Conservation (phyloP, 192 early-diverging fungal species). For the Gryganskiella cystojenkinii region DNA sequence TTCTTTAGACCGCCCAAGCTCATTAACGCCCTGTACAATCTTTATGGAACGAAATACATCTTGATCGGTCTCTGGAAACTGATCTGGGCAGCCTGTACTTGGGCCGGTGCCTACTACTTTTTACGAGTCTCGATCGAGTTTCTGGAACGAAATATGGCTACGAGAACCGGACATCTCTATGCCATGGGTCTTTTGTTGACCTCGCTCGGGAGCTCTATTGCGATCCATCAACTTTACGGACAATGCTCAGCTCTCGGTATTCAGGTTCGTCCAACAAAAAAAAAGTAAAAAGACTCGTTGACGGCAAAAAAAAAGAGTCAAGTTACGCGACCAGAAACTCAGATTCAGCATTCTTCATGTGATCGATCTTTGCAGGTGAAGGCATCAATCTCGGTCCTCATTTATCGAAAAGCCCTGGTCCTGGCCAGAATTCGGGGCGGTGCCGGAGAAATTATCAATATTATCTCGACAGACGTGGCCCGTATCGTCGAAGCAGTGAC, state of each 20-base stretch:
- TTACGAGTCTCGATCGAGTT: constrained; percentile 54
- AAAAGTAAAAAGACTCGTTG: constrained; percentile 4
- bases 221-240: constrained; percentile 37
- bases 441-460: constrained; percentile 74
- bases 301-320: constrained; percentile 26
- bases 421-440: constrained; percentile 69
- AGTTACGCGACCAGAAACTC: too few relatives aligned
- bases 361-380: constrained; percentile 44
- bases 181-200: constrained; percentile 64
- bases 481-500: constrained; percentile 69
- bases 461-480: constrained; percentile 73
- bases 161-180: constrained; percentile 57
- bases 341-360: neutral
- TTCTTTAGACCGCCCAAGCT: constrained; percentile 17
- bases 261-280: constrained; percentile 14
- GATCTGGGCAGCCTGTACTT: constrained; percentile 67
- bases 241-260: constrained; percentile 37
- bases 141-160: constrained; percentile 30
- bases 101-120: constrained; percentile 63
- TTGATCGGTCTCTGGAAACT: constrained; percentile 68
- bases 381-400: constrained; percentile 69
- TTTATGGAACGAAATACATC: constrained; percentile 52
- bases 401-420: constrained; percentile 72
- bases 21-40: constrained; percentile 16
- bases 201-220: constrained; percentile 45